These are phyloP conservation scores for Solanum chacoense DNA, from an alignment of 305 asterid species.

Conservation along the genomic window DNA sequence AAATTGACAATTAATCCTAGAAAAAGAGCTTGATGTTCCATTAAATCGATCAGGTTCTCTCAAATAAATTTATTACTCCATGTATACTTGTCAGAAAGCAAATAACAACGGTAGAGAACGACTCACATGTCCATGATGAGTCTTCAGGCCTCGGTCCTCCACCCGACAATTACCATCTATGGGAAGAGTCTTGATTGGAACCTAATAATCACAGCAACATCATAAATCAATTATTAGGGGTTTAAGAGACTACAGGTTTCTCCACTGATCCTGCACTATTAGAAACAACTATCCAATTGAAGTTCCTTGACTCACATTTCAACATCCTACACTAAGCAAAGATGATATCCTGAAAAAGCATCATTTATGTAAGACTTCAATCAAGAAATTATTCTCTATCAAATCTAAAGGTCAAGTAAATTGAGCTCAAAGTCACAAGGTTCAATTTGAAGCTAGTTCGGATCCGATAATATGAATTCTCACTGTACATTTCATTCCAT, in stretches of 20 bases:
- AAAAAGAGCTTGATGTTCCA: background rate
- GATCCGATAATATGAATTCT: background rate
- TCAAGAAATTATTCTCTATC: background rate
- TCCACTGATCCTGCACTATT: background rate
- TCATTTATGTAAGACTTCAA: background rate
- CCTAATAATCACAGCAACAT: constrained; percentile 31
- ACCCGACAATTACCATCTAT: constrained; percentile 94
- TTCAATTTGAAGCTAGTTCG: background rate
- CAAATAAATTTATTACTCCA: background rate
- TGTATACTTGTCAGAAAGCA: background rate
- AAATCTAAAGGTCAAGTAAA: background rate
- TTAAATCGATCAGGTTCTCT: background rate
- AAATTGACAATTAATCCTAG: background rate
- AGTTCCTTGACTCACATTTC: background rate
- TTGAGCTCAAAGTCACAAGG: background rate
- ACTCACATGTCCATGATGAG: constrained; percentile 98
- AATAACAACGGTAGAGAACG: background rate
- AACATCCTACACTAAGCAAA: background rate
- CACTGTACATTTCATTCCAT: background rate
- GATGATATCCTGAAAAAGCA: background rate
- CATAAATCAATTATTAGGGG: background rate
- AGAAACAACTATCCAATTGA: background rate
- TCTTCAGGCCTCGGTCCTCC: constrained; percentile 94
- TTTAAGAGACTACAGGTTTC: background rate
- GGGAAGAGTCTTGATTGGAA: constrained; percentile 78